phyloP scores from a whole-genome alignment of 495 filamentous ascomycete genomes.

The Rusavskia elegans region DNA sequence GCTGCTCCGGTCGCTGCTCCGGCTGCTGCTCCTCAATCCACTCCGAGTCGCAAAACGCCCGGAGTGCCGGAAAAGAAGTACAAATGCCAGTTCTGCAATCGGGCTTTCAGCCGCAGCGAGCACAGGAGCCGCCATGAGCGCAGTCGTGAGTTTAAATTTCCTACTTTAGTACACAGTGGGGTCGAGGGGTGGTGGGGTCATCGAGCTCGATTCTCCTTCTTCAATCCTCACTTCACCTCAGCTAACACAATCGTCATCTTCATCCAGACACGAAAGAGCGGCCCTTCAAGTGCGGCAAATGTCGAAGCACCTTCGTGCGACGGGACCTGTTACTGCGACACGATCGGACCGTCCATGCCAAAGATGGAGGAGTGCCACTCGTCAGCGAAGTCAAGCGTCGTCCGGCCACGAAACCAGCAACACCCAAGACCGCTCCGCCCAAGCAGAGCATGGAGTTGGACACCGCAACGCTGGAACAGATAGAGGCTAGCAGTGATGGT shows the following conservation, averaged over 20 bases:
- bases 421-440: slow-evolving; percentile 49
- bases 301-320: slow-evolving; percentile 94
- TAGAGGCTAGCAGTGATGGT: slow-evolving; percentile 85
- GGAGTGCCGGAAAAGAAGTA: slow-evolving; percentile 85
- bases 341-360: slow-evolving; percentile 95
- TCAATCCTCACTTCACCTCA: slow-evolving; percentile 6
- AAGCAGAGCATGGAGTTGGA: slow-evolving; percentile 78
- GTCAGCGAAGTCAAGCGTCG: slow-evolving; percentile 89
- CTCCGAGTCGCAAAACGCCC: slow-evolving; percentile 42
- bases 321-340: slow-evolving; percentile 92
- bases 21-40: slow-evolving; percentile 28
- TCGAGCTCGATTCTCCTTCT: not conserved
- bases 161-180: slow-evolving; percentile 10
- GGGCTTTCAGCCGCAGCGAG: slow-evolving; percentile 93
- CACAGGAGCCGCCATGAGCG: slow-evolving; percentile 94
- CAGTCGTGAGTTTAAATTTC: slow-evolving; percentile 64
- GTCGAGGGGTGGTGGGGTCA: slow-evolving; percentile 11
- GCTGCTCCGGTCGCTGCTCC: slow-evolving; percentile 37
- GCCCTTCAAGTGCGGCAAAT: slow-evolving; percentile 96
- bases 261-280: slow-evolving; percentile 88
- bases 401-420: slow-evolving; percentile 49
- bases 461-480: slow-evolving; percentile 78
- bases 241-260: slow-evolving; percentile 14
- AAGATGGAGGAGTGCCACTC: slow-evolving; percentile 90
- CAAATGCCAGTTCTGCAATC: slow-evolving; percentile 97